These are phyloP conservation scores for Powellomyces hirtus DNA, from an alignment of 192 early-diverging fungal genomes.

Conservation along the genomic window DNA sequence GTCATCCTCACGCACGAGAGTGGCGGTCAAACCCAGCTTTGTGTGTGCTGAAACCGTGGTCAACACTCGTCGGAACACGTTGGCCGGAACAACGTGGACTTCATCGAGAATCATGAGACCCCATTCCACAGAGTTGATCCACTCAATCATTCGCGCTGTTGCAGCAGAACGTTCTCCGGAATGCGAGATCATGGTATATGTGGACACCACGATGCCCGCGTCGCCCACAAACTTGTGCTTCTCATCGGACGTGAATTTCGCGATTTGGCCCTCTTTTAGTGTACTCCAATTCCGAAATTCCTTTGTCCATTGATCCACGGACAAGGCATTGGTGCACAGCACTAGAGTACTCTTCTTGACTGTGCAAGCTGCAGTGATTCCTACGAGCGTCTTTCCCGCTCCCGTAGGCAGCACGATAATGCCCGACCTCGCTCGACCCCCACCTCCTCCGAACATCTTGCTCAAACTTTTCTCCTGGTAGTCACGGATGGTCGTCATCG, in stretches of 20 bases:
- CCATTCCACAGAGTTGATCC: slow-evolving; percentile 89
- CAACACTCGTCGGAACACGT: slow-evolving; percentile 90
- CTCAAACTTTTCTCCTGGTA: slow-evolving; percentile 95
- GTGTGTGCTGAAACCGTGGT: slow-evolving; percentile 88
- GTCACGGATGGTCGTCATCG: slow-evolving; percentile 92
- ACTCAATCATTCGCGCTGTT: slow-evolving; percentile 94
- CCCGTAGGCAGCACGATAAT: slow-evolving; percentile 98
- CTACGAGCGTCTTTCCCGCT: slow-evolving; percentile 97
- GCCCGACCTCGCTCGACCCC: slow-evolving; percentile 78
- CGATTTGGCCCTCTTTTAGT: slow-evolving; percentile 88
- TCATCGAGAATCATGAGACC: slow-evolving; percentile 96
- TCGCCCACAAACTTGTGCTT: slow-evolving; percentile 89
- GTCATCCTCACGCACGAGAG: slow-evolving; percentile 96
- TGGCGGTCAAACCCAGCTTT: slow-evolving; percentile 86
- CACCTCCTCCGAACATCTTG: slow-evolving; percentile 99
- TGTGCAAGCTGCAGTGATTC: slow-evolving; percentile 98
- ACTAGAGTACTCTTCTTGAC: slow-evolving; percentile 96
- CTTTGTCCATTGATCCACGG: slow-evolving; percentile 97
- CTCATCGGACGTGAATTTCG: slow-evolving; percentile 88
- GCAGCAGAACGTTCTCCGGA: slow-evolving; percentile 90
- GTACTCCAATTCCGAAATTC: slow-evolving; percentile 96
- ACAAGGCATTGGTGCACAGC: slow-evolving; percentile 86
- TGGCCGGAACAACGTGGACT: slow-evolving; percentile 97
- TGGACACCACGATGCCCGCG: slow-evolving; percentile 93
- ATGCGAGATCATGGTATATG: slow-evolving; percentile 96